Conservation (phyloP, 1,139 yeast genomes). For the Lodderomyces beijingensis region DNA sequence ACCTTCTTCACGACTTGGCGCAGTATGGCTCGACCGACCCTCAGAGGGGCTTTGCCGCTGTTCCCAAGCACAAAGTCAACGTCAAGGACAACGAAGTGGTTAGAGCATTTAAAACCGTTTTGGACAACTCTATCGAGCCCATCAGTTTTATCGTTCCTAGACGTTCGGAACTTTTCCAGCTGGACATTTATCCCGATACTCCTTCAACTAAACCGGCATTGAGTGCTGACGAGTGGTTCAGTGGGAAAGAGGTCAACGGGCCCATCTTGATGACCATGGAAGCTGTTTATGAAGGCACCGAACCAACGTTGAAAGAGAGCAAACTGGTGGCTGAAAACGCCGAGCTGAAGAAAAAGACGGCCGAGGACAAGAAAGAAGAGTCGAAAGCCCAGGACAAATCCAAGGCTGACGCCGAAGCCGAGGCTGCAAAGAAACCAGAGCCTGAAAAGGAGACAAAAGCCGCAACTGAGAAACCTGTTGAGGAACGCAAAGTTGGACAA, state of each 20-base stretch:
- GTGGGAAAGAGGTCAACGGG: constrained; percentile 72
- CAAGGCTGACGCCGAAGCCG: too few species aligned
- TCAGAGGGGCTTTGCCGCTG: constrained; percentile 90
- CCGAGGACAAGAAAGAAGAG: constrained; percentile 7
- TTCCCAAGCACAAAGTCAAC: constrained; percentile 79
- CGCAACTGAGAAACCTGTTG: background rate
- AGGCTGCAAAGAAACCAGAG: background rate
- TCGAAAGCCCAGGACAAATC: constrained; percentile 7
- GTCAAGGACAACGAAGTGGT: constrained; percentile 81
- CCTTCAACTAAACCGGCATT: constrained; percentile 78
- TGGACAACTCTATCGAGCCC: constrained; percentile 81
- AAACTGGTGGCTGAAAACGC: too few species aligned
- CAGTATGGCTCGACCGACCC: constrained; percentile 88
- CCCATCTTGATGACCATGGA: constrained; percentile 80
- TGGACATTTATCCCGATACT: constrained; percentile 88
- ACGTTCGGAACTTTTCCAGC: constrained; percentile 88
- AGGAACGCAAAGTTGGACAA: constrained; percentile 9
- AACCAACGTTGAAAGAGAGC: constrained; percentile 38
- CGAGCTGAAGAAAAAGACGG: constrained; percentile 13
- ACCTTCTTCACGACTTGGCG: constrained; percentile 73
- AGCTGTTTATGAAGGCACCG: constrained; percentile 72
- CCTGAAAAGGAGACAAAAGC: background rate
- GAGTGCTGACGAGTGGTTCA: constrained; percentile 72
- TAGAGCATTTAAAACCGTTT: constrained; percentile 76
- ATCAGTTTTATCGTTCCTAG: constrained; percentile 90